Percentiles rank a stretch among this genome's conserved stretches.
Conservation (phyloP, 371 early-diverging fungal genomes). For the Conidiobolus incongruus region DNA sequence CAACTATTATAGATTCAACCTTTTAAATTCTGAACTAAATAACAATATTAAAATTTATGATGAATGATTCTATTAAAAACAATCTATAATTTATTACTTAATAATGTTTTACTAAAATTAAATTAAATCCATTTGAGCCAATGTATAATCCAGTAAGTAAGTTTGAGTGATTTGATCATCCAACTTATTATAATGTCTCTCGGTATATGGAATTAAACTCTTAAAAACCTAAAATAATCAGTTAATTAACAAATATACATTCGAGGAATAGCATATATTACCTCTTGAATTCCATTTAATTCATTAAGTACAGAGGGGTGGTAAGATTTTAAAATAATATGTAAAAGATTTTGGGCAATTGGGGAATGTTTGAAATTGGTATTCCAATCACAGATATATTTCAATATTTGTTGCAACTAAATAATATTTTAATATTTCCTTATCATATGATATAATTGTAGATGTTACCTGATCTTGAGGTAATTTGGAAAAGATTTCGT, state of each 20-base stretch:
- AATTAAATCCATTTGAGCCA: constrained; percentile 36
- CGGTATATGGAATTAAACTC: constrained; percentile 70
- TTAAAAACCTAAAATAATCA: constrained; percentile 24
- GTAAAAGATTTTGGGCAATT: constrained; percentile 60
- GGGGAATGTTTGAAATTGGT: constrained; percentile 60
- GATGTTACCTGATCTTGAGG: constrained; percentile 19
- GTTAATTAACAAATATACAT: constrained; percentile 1
- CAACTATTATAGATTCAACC: no score
- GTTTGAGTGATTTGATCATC: constrained; percentile 67
- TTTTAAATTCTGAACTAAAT: no score
- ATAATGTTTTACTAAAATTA: not conserved
- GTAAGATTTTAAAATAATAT: constrained; percentile 43
- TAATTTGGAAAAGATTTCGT: constrained; percentile 31
- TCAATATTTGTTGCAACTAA: constrained; percentile 45
- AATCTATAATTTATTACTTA: no score
- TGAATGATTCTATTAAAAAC: no score
- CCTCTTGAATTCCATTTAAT: constrained; percentile 55
- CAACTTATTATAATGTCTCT: constrained; percentile 69
- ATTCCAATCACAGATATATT: constrained; percentile 88
- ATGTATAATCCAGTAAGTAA: constrained; percentile 68
- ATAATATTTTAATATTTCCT: constrained; percentile 6
- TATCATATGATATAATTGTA: not conserved
- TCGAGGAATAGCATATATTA: constrained; percentile 6
- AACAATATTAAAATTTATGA: no score
- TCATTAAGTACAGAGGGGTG: constrained; percentile 35